A percentile compares a stretch with the other conserved stretches of the same genome.
These are phyloP conservation scores for Mytilinidion resinicola DNA, from an alignment of 495 filamentous ascomycete genomes.

Conservation along the genomic window DNA sequence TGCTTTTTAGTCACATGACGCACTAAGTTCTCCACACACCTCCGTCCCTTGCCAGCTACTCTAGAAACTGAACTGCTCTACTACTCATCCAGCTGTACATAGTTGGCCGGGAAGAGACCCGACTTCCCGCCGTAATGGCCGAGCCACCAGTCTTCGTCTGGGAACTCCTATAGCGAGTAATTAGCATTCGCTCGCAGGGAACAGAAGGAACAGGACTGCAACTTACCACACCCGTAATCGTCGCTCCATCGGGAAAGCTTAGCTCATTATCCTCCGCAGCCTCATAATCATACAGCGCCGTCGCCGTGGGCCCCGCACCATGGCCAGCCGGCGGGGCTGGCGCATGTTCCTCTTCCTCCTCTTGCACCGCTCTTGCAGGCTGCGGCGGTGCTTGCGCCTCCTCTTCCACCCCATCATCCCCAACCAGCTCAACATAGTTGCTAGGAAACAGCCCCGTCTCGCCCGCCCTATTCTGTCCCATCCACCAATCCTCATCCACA, in stretches of 20 bases:
- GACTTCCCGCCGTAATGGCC: slow-evolving; percentile 71
- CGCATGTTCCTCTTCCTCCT: slow-evolving; percentile 15
- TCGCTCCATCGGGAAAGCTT: slow-evolving; percentile 84
- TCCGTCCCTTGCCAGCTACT: no score
- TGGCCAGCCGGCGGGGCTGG: slow-evolving; percentile 32
- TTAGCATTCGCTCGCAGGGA: slow-evolving; percentile 1
- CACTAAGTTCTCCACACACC: no score
- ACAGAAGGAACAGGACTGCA: background rate
- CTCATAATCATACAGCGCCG: slow-evolving; percentile 91
- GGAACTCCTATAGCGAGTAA: slow-evolving; percentile 66
- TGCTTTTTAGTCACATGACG: no score
- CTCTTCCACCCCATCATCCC: slow-evolving; percentile 41
- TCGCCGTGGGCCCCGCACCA: slow-evolving; percentile 57
- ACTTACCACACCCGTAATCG: slow-evolving; percentile 60
- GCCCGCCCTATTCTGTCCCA: slow-evolving; percentile 74
- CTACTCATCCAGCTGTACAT: slow-evolving; percentile 43
- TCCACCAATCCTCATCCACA: slow-evolving; percentile 97
- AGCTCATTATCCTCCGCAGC: slow-evolving; percentile 97
- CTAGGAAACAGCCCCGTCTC: slow-evolving; percentile 89
- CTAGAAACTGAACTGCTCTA: slow-evolving; percentile 11
- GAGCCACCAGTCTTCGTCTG: slow-evolving; percentile 98
- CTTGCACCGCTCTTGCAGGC: slow-evolving; percentile 31
- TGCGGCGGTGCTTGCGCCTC: slow-evolving; percentile 26
- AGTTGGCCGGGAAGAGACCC: slow-evolving; percentile 69
- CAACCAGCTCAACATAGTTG: slow-evolving; percentile 88